Base-by-base conservation (phyloP, 129 eudicot genomes). In the Tagetes patula region DNA sequence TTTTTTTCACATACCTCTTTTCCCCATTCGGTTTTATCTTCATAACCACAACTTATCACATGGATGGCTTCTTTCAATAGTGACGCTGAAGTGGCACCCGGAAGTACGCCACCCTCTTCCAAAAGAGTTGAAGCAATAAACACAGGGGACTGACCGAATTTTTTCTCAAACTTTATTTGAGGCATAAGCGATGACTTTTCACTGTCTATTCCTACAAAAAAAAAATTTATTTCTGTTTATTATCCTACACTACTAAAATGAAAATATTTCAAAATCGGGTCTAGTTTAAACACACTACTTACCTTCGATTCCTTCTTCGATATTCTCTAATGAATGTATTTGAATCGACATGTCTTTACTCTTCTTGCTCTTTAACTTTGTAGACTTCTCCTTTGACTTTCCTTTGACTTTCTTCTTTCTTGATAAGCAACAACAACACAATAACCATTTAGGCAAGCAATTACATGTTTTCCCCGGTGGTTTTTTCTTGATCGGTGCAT, bases 231-330 rank as follows among this genome's bases (percentile, higher is more conserved):
- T 8, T 43, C 7, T 9, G 14, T 13, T n/a, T 46, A 36, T 4
- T 11, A 13, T 36, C n/a, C 30, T 5, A 54, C 5, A 38, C 8
- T 37, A 69, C n/a, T 4, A 3, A 36, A 8, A 73, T 38, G 2
- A 5, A 70, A 43, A 67, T 73, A 37, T n/a, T 20, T 38, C 39
- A 11, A 41, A 14, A 14, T 33, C 8, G 8, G 41, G 30, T 12
- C 14, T 10, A 3, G 14, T 74, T 11, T 40, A n/a, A 73, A 63
- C 32, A 45, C 53, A 39, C 31, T 40, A 7, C 82, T 38, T 64
- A 88, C 97, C 97, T 91, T 91, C 97, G 38, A 91, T 84, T 81
- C 97, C 97, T 79, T 91, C 97, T 81, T 91, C 97, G 30, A 91
- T 91, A 78, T 91, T 91, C 76, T 91, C 97, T 48, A 91, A 90